Evolutionary conservation across 495 filamentous ascomycete genomes (phyloP).

Genomic region (Aspergillus diversus): DNA sequence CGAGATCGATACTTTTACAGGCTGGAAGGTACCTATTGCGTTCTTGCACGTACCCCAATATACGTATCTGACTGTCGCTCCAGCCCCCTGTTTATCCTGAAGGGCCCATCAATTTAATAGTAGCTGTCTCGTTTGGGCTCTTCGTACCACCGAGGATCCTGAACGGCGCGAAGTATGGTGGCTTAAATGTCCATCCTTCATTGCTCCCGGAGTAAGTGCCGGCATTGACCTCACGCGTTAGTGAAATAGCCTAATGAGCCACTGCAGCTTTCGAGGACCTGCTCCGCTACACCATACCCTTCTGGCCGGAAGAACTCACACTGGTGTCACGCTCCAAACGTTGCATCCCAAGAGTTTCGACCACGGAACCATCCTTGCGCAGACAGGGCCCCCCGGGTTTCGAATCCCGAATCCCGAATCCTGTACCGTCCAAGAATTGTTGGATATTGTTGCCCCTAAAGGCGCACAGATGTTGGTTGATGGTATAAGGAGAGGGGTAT

Average conservation of each 20-base stretch:
- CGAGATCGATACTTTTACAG: conserved; percentile 75
- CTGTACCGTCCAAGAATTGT: conserved; percentile 47
- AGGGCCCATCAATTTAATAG: conserved; percentile 73
- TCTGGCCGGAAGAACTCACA: conserved; percentile 54
- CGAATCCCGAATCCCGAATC: conserved; percentile 48
- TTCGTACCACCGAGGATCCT: conserved; percentile 82
- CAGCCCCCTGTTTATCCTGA: conserved; percentile 60
- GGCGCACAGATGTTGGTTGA: conserved; percentile 66
- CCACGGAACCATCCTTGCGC: conserved; percentile 71
- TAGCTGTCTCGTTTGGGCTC: conserved; percentile 95
- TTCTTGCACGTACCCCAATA: neutral
- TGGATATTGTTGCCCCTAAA: conserved; percentile 42
- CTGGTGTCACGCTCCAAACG: conserved; percentile 84
- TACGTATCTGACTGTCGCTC: conserved; percentile 23
- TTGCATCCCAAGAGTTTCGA: conserved; percentile 77
- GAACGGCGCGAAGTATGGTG: conserved; percentile 71
- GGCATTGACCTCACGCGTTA: neutral
- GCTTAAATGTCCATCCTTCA: conserved; percentile 94
- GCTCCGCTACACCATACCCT: conserved; percentile 82
- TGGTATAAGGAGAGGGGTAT: conserved; percentile 59
- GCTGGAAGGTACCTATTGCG: conserved; percentile 66
- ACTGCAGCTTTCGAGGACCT: conserved; percentile 67
- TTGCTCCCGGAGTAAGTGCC: conserved; percentile 75
- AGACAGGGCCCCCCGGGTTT: conserved; percentile 60
- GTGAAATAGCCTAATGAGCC: conserved; percentile 6